Conservation (phyloP, 129 eudicot species). For the Escallonia herrerae region DNA sequence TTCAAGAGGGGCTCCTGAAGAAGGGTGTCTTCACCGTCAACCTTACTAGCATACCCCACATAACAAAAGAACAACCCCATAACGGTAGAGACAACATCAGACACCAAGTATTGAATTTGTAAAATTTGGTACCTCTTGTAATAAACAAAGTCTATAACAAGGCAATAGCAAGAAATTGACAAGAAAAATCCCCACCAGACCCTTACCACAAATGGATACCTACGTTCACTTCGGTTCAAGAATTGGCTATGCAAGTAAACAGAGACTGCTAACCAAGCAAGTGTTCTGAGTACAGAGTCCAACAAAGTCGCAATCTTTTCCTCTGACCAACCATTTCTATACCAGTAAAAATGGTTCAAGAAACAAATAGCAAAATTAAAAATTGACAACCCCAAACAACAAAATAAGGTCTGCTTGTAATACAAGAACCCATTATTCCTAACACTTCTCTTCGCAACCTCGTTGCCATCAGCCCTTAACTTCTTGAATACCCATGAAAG, state of each 20-base stretch:
- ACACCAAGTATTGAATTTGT: slow-evolving; percentile 31
- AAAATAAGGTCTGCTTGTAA: slow-evolving; percentile 31
- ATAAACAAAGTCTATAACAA: slow-evolving; percentile 37
- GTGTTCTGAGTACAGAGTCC: slow-evolving; percentile 30
- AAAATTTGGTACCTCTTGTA: slow-evolving; percentile 17
- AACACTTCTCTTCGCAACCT: slow-evolving; percentile 16
- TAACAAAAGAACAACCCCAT: slow-evolving; percentile 44
- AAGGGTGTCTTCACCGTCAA: slow-evolving; percentile 21
- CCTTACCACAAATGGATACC: slow-evolving; percentile 48
- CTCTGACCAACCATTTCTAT: slow-evolving; percentile 46
- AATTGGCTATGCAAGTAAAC: slow-evolving; percentile 34
- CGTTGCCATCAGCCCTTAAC: slow-evolving; percentile 3
- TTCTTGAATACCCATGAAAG: slow-evolving; percentile 29
- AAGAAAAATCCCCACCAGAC: slow-evolving; percentile 56
- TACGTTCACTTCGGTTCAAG: slow-evolving; percentile 8
- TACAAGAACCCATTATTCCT: slow-evolving; percentile 16
- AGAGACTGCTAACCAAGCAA: slow-evolving; percentile 52
- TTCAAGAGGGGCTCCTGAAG: slow-evolving; percentile 69
- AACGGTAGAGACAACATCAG: slow-evolving; percentile 39
- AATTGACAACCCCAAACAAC: slow-evolving; percentile 36
- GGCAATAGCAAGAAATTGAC: slow-evolving; percentile 36
- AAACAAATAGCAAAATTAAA: slow-evolving; percentile 46
- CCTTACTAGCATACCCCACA: slow-evolving; percentile 41
- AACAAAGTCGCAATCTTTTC: slow-evolving; percentile 30
- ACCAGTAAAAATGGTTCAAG: slow-evolving; percentile 43